Conservation (phyloP, 768 basidiomycete species). For the Phanerodontia chrysosporium region DNA sequence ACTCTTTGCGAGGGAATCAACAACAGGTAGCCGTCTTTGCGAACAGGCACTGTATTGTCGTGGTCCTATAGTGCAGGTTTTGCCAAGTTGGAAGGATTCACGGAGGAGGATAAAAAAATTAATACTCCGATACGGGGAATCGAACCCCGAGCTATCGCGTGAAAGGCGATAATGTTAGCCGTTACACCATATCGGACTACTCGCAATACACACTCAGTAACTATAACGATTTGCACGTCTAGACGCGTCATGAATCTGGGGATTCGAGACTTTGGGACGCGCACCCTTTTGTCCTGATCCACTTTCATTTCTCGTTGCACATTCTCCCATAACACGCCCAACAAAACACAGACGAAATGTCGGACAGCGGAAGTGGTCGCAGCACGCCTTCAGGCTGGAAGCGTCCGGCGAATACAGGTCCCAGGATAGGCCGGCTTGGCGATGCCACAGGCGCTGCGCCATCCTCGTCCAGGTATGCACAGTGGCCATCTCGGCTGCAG, state of each 20-base stretch:
- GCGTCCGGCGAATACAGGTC: slow-evolving; percentile 7
- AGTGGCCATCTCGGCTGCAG: no score
- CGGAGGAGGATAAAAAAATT: background rate
- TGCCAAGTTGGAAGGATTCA: no score
- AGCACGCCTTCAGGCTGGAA: slow-evolving; percentile 1
- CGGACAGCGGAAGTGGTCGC: background rate
- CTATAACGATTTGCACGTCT: background rate
- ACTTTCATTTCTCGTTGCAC: background rate
- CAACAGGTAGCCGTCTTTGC: no score
- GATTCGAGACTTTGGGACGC: background rate
- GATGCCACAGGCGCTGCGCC: slow-evolving; percentile 13
- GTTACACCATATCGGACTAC: slow-evolving; percentile 33
- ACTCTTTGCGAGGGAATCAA: no score
- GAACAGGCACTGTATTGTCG: no score
- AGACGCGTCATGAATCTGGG: background rate
- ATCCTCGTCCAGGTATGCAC: slow-evolving; percentile 11
- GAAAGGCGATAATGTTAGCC: slow-evolving; percentile 37
- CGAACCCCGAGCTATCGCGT: slow-evolving; percentile 40
- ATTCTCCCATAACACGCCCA: background rate
- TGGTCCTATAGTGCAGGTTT: no score
- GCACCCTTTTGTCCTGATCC: background rate
- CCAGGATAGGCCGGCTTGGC: slow-evolving; percentile 24
- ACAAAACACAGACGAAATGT: background rate
- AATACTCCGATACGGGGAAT: slow-evolving; percentile 35
- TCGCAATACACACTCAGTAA: background rate